phyloP scores from a whole-genome alignment of 2,329 filamentous ascomycete species.

The Fragosphaeria purpurea region DNA sequence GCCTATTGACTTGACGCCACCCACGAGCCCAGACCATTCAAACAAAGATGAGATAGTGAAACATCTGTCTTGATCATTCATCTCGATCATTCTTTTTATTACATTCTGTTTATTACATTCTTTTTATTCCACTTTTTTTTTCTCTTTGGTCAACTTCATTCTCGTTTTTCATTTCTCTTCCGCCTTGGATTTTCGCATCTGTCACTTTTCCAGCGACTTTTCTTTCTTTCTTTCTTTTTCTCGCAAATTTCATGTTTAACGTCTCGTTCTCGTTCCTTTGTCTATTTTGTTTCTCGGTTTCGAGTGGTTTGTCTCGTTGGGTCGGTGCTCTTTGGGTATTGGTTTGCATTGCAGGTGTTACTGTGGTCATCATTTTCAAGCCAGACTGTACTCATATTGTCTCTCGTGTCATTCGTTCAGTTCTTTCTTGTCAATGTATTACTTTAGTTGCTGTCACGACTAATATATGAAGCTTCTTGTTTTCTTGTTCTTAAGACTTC shows the following conservation, averaged over 20 bases:
- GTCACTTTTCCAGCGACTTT: background rate
- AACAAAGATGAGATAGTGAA: background rate
- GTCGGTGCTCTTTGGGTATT: background rate
- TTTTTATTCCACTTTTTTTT: background rate
- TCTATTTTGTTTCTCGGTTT: background rate
- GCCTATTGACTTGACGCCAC: background rate
- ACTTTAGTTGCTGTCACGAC: no score
- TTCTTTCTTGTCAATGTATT: background rate
- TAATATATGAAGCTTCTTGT: background rate
- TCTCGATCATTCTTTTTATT: background rate
- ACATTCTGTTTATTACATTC: background rate
- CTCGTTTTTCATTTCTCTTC: no score
- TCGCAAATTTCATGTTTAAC: no score
- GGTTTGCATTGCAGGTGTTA: constrained; percentile 4
- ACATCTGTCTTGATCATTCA: background rate
- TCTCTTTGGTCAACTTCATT: background rate
- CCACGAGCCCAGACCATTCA: no score
- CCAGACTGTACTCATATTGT: background rate
- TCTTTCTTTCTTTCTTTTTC: background rate
- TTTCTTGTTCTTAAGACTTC: background rate
- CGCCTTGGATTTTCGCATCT: background rate
- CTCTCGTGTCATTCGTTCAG: background rate
- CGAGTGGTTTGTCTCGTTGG: no score
- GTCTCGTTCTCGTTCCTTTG: background rate
- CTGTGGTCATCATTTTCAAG: background rate